These are phyloP conservation scores for Malassezia psittaci DNA, from an alignment of 1,284 basidiomycete genomes.

Conservation along the genomic window DNA sequence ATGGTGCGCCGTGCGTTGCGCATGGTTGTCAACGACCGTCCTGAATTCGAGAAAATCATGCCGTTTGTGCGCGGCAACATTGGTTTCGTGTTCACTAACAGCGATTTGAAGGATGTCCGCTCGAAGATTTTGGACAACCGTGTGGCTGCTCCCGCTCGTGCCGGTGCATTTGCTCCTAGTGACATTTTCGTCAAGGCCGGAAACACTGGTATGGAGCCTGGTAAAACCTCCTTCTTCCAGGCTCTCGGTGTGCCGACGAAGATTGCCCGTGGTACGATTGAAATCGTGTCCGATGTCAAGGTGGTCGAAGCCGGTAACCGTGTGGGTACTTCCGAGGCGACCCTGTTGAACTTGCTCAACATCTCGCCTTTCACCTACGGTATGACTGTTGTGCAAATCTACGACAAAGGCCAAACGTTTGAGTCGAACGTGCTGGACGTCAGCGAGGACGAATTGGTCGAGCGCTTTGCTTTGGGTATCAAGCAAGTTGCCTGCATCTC, in stretches of 20 bases:
- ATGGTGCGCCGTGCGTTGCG: conserved; percentile 98
- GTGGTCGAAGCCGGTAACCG: conserved; percentile 82
- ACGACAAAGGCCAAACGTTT: conserved; percentile 54
- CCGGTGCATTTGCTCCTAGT: conserved; percentile 85
- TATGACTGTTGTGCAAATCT: conserved; percentile 68
- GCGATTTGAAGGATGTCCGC: conserved; percentile 88
- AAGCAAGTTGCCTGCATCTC: conserved; percentile 94
- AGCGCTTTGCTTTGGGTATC: conserved; percentile 81
- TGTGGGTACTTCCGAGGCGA: conserved; percentile 94
- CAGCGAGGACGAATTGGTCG: conserved; percentile 77
- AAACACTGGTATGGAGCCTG: conserved; percentile 99
- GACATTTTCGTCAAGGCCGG: conserved; percentile 85
- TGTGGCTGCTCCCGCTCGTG: conserved; percentile 94
- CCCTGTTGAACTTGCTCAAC: conserved; percentile 97
- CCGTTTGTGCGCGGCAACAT: conserved; percentile 95
- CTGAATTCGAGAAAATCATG: conserved; percentile 89
- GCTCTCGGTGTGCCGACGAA: conserved; percentile 98
- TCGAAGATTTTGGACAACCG: conserved; percentile 88
- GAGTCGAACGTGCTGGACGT: conserved; percentile 79
- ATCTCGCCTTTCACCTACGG: conserved; percentile 79
- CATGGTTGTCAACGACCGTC: conserved; percentile 74
- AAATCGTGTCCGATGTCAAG: conserved; percentile 95
- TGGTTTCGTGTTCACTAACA: conserved; percentile 93
- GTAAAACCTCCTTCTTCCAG: conserved; percentile 76
- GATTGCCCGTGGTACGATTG: conserved; percentile 99